These are phyloP conservation scores for Fulvia fulva DNA, from an alignment of 2,329 filamentous ascomycete species.

Conservation along the genomic window DNA sequence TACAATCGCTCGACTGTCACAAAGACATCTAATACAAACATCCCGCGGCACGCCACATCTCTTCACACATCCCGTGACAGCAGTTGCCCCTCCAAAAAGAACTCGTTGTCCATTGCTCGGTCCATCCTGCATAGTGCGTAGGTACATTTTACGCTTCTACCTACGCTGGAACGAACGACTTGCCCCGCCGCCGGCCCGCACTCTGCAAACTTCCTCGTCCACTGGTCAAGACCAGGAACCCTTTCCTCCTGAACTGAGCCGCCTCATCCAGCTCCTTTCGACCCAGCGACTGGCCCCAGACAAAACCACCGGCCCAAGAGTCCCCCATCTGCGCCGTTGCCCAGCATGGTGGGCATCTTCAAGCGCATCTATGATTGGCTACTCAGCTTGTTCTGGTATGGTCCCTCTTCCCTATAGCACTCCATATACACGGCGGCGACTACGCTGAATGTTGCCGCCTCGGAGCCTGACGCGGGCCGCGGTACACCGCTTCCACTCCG, in stretches of 20 bases:
- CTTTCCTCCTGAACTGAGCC: conserved; percentile 4
- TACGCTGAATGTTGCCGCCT: conserved; percentile 13
- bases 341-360: conserved; percentile 83
- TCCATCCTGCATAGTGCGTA: too few relatives aligned
- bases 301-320: not conserved
- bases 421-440: not conserved
- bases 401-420: conserved; percentile 21
- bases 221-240: not conserved
- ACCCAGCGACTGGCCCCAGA: conserved; percentile 13
- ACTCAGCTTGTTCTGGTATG: conserved; percentile 93
- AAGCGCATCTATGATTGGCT: conserved; percentile 97
- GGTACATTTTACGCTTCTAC: not conserved
- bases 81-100: not conserved
- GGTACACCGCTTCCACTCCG: conserved; percentile 9
- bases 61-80: not conserved
- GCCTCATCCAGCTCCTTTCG: conserved; percentile 3
- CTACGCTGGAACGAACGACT: not conserved
- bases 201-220: not conserved
- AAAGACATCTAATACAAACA: not conserved
- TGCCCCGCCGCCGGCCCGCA: conserved; percentile 5
- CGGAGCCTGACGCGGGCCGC: conserved; percentile 14
- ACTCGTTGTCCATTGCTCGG: not conserved
- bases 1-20: not conserved
- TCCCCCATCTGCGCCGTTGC: conserved; percentile 6
- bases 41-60: not conserved